These are phyloP conservation scores for Entophlyctis luteolus DNA, from an alignment of 192 early-diverging fungal genomes.

Conservation along the genomic window DNA sequence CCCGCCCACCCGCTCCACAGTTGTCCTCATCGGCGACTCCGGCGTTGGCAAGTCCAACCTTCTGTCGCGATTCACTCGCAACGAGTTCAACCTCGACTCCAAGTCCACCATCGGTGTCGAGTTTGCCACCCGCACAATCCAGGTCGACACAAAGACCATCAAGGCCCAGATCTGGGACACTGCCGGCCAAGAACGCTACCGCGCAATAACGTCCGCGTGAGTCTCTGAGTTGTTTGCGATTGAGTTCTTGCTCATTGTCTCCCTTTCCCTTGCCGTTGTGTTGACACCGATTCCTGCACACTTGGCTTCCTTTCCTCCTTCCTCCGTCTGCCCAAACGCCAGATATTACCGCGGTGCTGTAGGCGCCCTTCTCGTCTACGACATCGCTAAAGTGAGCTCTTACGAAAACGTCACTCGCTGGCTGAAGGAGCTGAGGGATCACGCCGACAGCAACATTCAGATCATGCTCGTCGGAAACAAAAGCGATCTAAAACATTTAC, in stretches of 20 bases:
- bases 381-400: conserved; percentile 92
- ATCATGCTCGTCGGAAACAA: conserved; percentile 99
- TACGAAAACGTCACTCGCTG: conserved; percentile 96
- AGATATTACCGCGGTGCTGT: conserved; percentile 63
- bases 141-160: conserved; percentile 95
- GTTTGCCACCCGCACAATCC: conserved; percentile 92
- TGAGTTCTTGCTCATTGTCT: too few relatives aligned
- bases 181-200: conserved; percentile 70
- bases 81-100: conserved; percentile 97
- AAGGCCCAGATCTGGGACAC: conserved; percentile 99
- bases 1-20: neutral
- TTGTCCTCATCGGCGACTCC: conserved; percentile 81
- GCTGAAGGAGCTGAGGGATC: too few relatives aligned
- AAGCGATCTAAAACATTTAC: conserved; percentile 91
- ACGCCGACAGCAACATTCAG: conserved; percentile 87
- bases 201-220: conserved; percentile 56
- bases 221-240: conserved; percentile 22
- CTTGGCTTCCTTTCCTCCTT: too few relatives aligned
- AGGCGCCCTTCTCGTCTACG: conserved; percentile 94
- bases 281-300: too few relatives aligned
- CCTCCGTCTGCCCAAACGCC: too few relatives aligned
- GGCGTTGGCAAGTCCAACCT: conserved; percentile 98
- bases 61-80: conserved; percentile 91
- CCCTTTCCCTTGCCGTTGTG: too few relatives aligned
- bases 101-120: conserved; percentile 99